Percentiles rank a stretch among this genome's conserved stretches.
These are phyloP conservation scores for Penicillium canariense DNA, from an alignment of 495 filamentous ascomycete species.

Conservation along the genomic window DNA sequence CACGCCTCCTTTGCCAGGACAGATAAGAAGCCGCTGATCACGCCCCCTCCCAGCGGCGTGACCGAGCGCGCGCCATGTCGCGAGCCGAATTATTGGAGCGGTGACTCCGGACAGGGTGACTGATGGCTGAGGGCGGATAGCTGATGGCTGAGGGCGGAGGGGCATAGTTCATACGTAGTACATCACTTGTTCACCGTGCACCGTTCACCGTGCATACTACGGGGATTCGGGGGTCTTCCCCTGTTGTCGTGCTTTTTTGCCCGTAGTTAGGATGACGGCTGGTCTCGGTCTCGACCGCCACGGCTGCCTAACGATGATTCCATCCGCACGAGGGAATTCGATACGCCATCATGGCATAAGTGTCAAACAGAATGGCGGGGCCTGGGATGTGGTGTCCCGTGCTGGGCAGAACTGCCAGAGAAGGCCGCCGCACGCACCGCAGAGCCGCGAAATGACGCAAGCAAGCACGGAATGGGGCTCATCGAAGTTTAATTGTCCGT, in stretches of 20 bases:
- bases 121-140: no score
- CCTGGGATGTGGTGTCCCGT: background rate
- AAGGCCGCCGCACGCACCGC: conserved; percentile 3
- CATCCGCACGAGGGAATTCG: no score
- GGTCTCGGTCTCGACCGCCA: background rate
- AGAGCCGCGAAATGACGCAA: conserved; percentile 27
- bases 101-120: no score
- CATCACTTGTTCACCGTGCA: no score
- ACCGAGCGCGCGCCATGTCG: no score
- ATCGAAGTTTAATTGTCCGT: conserved; percentile 10
- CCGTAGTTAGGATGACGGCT: background rate
- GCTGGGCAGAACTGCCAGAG: background rate
- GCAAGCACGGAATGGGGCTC: conserved; percentile 15
- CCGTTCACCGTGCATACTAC: no score
- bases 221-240: no score
- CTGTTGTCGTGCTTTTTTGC: background rate
- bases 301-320: background rate
- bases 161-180: no score
- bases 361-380: background rate
- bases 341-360: background rate
- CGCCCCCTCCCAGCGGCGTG: background rate
- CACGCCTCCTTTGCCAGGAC: background rate
- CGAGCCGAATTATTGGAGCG: no score
- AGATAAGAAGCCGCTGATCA: conserved; percentile 4
- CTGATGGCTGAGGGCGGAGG: no score